Evolutionary conservation across 2,329 filamentous ascomycete species (phyloP), one percentile per base, ranked within the genome.

Genomic region (Akanthomyces muscarius): DNA sequence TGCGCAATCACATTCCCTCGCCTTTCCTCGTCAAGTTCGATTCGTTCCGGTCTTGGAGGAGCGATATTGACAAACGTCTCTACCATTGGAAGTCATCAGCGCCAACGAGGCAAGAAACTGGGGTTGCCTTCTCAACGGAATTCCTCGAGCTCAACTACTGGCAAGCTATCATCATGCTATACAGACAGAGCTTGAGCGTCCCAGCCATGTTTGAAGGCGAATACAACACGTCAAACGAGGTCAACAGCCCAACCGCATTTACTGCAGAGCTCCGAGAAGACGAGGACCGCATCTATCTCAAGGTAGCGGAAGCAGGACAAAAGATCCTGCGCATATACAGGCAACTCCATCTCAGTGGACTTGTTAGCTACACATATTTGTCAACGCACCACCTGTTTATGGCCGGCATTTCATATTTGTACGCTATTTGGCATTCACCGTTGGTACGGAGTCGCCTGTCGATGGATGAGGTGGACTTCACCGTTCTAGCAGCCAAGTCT

Each of bases 401-500:
- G 90, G 94, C 94, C 33, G 94, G 93, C 77, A 89, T 98, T 64
- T 96, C 94, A 28, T 98, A 97, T 74, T 82, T 98, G 2, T 98
- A 97, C 75, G 93, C 95, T 23, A 95, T 98, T 63, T 98, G 94
- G 94, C 94, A 98, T 76, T 97, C 94, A 13, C 87, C 91, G 6
- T 84, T 91, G 61, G 94, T 98, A 56, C 86, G 94, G 69, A 92
- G 89, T 73, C 87, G 91, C 63, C 79, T 98, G 75, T 91, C 89
- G 8, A 89, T 97, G 78, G 93, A 98, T 71, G 94, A 98, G 73
- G 92, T 98, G n/a, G 94, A 98, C 73, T 97, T 97, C 70, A 98
- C 94, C 0, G 91, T 98, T 10, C 81, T 97, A 55, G 92, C 93
- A 10, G 94, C 93, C 25, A 97, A 92, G 55, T 97, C 94, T 1